A percentile compares a stretch with the other conserved stretches of the same genome.
Evolutionary conservation across 106 monocot genomes (phyloP).

Genomic region (Dendrobium nobile): DNA sequence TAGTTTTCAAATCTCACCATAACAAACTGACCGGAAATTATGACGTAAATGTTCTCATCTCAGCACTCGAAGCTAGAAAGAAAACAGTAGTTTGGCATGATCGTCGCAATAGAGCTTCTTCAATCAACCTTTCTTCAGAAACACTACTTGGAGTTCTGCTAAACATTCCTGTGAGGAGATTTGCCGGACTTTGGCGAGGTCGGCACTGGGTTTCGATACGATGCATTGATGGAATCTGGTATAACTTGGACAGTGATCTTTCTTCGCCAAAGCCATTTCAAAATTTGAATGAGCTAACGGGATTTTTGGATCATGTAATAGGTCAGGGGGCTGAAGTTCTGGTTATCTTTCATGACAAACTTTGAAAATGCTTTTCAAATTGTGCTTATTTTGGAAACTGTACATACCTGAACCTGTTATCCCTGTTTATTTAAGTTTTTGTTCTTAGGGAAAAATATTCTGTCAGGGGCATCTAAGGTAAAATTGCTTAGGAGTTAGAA

Average conservation of each 20-base stretch:
- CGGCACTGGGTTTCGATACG: conserved; percentile 84
- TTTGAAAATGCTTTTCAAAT: background rate
- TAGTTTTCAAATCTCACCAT: conserved; percentile 76
- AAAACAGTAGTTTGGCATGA: conserved; percentile 84
- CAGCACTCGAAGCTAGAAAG: conserved; percentile 53
- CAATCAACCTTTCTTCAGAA: conserved; percentile 40
- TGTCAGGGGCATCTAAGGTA: too few species aligned
- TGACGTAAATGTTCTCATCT: conserved; percentile 88
- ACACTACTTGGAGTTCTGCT: conserved; percentile 66
- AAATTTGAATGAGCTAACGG: conserved; percentile 23
- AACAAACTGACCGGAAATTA: conserved; percentile 84
- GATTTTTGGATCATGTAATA: conserved; percentile 42
- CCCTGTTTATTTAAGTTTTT: too few species aligned
- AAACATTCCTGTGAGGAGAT: conserved; percentile 47
- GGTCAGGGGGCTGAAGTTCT: conserved; percentile 59
- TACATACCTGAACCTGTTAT: too few species aligned
- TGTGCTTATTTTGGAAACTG: background rate
- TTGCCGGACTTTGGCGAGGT: conserved; percentile 66
- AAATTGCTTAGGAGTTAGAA: too few species aligned
- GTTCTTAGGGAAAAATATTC: too few species aligned
- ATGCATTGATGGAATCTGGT: conserved; percentile 59
- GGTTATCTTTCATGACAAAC: conserved; percentile 31
- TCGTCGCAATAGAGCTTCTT: conserved; percentile 51
- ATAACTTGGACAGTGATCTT: conserved; percentile 90
- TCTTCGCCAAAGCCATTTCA: conserved; percentile 35